Conservation (phyloP, 176 grass and related monocot genomes). For the Oryza brachyantha region DNA sequence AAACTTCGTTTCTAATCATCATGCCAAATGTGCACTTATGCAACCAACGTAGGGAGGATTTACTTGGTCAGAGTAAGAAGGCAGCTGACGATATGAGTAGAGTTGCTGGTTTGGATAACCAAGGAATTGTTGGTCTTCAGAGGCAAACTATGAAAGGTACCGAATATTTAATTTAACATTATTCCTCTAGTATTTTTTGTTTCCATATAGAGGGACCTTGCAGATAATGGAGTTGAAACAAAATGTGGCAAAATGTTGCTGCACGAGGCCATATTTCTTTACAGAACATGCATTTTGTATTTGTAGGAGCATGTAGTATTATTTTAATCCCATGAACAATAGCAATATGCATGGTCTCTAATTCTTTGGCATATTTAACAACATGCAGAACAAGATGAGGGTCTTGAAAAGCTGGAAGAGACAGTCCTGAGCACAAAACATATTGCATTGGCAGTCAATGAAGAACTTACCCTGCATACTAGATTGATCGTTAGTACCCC, state of each 20-base stretch:
- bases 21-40: slow-evolving; percentile 12
- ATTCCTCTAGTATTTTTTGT: neutral
- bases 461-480: slow-evolving; percentile 89
- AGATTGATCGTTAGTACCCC: slow-evolving; percentile 78
- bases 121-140: slow-evolving; percentile 89
- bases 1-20: slow-evolving; percentile 1
- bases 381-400: slow-evolving; percentile 89
- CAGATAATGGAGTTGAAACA: slow-evolving; percentile 16
- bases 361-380: neutral
- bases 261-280: neutral
- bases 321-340: neutral
- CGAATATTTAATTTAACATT: neutral
- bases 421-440: slow-evolving; percentile 94
- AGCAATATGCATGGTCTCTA: neutral
- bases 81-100: slow-evolving; percentile 72
- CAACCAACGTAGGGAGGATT: slow-evolving; percentile 69
- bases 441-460: slow-evolving; percentile 95
- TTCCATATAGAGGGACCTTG: neutral
- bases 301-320: neutral
- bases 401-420: slow-evolving; percentile 87
- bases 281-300: slow-evolving; percentile 3
- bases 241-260: neutral
- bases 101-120: slow-evolving; percentile 87
- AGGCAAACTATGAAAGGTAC: slow-evolving; percentile 97
- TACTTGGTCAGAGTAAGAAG: slow-evolving; percentile 79